Conservation (phyloP, 805 yeast species). For the Wickerhamomyces chambardii region DNA sequence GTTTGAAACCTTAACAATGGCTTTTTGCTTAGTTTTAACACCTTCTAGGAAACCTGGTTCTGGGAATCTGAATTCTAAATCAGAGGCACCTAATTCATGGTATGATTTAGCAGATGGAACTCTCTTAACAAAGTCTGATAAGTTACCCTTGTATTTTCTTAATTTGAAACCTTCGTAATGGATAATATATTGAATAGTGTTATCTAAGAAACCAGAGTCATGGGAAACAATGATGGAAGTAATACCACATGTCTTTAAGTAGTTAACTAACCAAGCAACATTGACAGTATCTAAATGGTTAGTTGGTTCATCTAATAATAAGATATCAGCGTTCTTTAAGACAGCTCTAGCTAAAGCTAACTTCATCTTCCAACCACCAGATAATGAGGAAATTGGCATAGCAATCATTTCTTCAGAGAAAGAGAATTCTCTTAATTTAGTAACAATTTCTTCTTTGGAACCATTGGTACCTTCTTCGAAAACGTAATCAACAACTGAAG, state of each 20-base stretch:
- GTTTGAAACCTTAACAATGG: conserved; percentile 95
- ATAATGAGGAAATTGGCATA: conserved; percentile 92
- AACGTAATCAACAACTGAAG: conserved; percentile 90
- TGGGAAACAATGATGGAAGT: conserved; percentile 98
- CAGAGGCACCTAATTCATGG: conserved; percentile 98
- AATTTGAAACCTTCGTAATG: conserved; percentile 99
- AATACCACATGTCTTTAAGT: conserved; percentile 97
- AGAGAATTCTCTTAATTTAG: conserved; percentile 80
- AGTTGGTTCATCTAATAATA: conserved; percentile 98
- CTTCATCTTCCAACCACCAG: conserved; percentile 99
- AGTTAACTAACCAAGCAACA: conserved; percentile 99
- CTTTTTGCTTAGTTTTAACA: conserved; percentile 99
- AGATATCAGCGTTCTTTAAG: conserved; percentile 94
- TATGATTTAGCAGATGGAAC: conserved; percentile 98
- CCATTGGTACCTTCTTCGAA: conserved; percentile 64
- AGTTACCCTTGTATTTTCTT: conserved; percentile 99
- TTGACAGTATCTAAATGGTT: conserved; percentile 99
- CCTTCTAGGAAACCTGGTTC: conserved; percentile 99
- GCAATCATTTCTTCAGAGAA: conserved; percentile 89
- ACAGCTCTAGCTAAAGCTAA: conserved; percentile 99
- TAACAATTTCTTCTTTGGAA: conserved; percentile 60
- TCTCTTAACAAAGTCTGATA: conserved; percentile 96
- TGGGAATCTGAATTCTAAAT: conserved; percentile 94
- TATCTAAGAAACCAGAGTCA: conserved; percentile 99
- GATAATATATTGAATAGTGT: conserved; percentile 95